Conservation (phyloP, 1,284 basidiomycete species). For the Ceratobasidium papillatum region DNA sequence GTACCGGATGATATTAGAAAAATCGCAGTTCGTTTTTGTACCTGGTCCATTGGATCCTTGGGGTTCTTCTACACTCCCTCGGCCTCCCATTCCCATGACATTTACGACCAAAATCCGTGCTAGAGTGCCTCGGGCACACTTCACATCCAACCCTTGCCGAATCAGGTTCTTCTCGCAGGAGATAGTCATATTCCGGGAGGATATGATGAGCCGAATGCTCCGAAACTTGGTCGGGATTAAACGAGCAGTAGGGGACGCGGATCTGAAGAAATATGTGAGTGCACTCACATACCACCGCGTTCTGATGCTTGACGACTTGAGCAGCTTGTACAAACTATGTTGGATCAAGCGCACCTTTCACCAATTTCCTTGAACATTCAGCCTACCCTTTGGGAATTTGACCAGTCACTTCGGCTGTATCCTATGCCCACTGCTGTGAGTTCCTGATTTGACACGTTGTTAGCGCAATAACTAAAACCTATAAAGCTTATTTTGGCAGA, state of each 20-base stretch:
- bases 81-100: constrained; percentile 77
- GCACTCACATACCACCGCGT: background rate
- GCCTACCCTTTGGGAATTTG: constrained; percentile 90
- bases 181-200: constrained; percentile 92
- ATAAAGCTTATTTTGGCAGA: constrained; percentile 91
- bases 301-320: constrained; percentile 3
- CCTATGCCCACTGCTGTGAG: constrained; percentile 91
- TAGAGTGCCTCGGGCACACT: constrained; percentile 79
- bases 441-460: constrained; percentile 24
- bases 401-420: constrained; percentile 92
- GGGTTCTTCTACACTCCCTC: constrained; percentile 81
- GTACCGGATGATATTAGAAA: constrained; percentile 78
- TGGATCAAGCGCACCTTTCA: constrained; percentile 91
- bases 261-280: constrained; percentile 87
- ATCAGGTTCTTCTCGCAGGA: constrained; percentile 97
- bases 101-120: constrained; percentile 74
- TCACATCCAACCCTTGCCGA: constrained; percentile 93
- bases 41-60: constrained; percentile 92
- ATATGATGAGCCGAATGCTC: constrained; percentile 93
- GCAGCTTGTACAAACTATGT: constrained; percentile 90
- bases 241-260: constrained; percentile 71
- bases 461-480: constrained; percentile 31
- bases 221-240: constrained; percentile 90
- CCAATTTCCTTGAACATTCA: constrained; percentile 86
- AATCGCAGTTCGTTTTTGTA: constrained; percentile 91